Evolutionary conservation across 1,284 basidiomycete species (phyloP).

Genomic region (Boletellus dicymbophilus): DNA sequence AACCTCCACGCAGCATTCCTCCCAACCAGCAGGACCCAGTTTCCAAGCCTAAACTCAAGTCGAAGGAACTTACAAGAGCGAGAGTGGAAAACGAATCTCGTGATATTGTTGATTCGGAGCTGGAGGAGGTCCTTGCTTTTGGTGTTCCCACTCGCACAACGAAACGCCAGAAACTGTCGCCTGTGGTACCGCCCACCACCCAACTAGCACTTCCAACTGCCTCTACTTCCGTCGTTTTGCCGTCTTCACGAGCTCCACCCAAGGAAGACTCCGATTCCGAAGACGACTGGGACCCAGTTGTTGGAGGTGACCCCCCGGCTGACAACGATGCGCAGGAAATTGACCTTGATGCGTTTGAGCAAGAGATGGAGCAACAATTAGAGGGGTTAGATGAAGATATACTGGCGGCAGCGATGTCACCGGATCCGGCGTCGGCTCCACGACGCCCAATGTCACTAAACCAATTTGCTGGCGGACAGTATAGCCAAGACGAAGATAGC

Average conservation of each 20-base stretch:
- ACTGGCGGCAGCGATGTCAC: slow-evolving; percentile 42
- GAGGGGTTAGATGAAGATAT: slow-evolving; percentile 39
- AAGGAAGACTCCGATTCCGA: slow-evolving; percentile 49
- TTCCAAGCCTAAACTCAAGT: slow-evolving; percentile 30
- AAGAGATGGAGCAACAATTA: slow-evolving; percentile 47
- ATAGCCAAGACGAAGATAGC: slow-evolving; percentile 54
- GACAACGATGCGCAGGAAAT: slow-evolving; percentile 46
- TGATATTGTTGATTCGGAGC: slow-evolving; percentile 35
- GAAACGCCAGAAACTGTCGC: slow-evolving; percentile 42
- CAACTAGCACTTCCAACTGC: slow-evolving; percentile 46
- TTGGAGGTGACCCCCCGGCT: slow-evolving; percentile 33
- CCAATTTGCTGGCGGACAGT: slow-evolving; percentile 45
- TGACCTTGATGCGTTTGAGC: slow-evolving; percentile 49
- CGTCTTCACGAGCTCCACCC: slow-evolving; percentile 29
- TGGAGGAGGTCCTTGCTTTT: slow-evolving; percentile 42
- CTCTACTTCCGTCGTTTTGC: slow-evolving; percentile 35
- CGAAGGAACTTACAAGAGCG: slow-evolving; percentile 22
- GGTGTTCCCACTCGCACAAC: slow-evolving; percentile 37
- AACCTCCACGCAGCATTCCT: slow-evolving; percentile 15
- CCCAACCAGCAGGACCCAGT: slow-evolving; percentile 25
- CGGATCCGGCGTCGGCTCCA: slow-evolving; percentile 34
- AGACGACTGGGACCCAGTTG: slow-evolving; percentile 55
- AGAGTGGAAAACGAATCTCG: slow-evolving; percentile 22
- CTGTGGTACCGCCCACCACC: slow-evolving; percentile 30
- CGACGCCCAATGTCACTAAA: slow-evolving; percentile 54